Evolutionary conservation across 2,329 filamentous ascomycete genomes (phyloP).

Genomic region (Pyrenochaeta sp.): DNA sequence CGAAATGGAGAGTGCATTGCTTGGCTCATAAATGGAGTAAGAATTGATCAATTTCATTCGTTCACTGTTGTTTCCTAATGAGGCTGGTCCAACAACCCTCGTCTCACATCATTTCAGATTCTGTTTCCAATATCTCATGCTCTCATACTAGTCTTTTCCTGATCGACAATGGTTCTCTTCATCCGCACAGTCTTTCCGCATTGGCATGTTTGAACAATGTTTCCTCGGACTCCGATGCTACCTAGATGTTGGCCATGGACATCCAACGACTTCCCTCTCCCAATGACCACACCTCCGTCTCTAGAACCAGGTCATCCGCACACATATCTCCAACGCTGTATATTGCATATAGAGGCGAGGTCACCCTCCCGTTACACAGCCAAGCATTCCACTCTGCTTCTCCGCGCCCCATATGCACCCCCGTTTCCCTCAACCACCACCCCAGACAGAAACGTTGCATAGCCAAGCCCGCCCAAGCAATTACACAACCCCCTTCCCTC

Average conservation of each 20-base stretch:
- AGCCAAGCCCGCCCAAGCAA: conserved; percentile 14
- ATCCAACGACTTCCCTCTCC: no score
- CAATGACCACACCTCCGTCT: background rate
- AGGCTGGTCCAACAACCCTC: background rate
- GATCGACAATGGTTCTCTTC: no score
- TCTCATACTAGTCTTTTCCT: background rate
- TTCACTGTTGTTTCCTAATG: background rate
- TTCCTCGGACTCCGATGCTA: background rate
- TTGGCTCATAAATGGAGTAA: background rate
- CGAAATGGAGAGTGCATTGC: background rate
- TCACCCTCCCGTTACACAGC: conserved; percentile 10
- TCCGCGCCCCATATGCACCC: background rate
- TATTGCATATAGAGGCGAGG: background rate
- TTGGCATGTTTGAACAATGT: background rate
- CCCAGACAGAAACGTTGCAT: conserved; percentile 3
- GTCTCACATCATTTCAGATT: background rate
- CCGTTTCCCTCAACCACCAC: conserved; percentile 1
- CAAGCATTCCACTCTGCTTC: conserved; percentile 7
- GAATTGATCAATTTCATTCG: background rate
- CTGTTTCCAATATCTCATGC: no score
- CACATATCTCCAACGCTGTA: background rate
- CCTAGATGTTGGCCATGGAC: no score
- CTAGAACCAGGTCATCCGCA: background rate
- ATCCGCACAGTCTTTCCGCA: background rate
- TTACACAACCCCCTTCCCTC: conserved; percentile 7